Base-by-base conservation (phyloP, 306 rosid species). In the Cicer yamashitae region DNA sequence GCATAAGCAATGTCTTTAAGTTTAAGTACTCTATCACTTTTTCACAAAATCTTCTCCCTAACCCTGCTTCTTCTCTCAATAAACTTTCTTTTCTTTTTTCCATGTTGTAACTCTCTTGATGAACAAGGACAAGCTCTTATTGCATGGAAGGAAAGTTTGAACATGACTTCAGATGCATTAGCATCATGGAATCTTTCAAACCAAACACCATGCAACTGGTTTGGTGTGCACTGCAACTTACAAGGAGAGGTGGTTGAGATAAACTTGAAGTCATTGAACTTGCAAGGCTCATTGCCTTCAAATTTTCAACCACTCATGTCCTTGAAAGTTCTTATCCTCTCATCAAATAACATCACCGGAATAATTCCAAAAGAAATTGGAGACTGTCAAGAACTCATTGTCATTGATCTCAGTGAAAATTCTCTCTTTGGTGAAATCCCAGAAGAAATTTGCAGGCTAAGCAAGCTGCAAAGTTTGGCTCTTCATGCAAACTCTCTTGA, bases 111-210 rank as follows among this genome's bases (percentile, higher is more conserved):
- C 91, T 87, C 98, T 80, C 82, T 89, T 76, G 79, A 88, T 81
- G 97, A 93, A 74, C 92, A 93, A 77, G 93, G 96, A 43, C 89
- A 84, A 73, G 88, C 89, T 80, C 97, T 93, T 80, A 34, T 93
- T 5, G 46, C 87, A 82, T 93, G 98, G 98, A 93, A 89, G 74
- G 71, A 83, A 66, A 89, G 83, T 74, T 83, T 91, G 63, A 85
- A 87, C 86, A 82, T 13, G 51, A 71, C 85, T 40, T 8, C 79
- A 1, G 74, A 83, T 67, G 83, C 83, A 46, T 73, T 93, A 25
- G 77, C 67, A 22, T 89, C 98, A 22, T 93, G 98, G 98, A 83
- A 81, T 15, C 73, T 91, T 12, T 77, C 71, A 41, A 83, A 81
- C 82, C 37, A 65, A 59, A 85, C 65, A 13, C 92, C 98, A 78